Evolutionary conservation across 2,329 filamentous ascomycete genomes (phyloP), one percentile per base, ranked within the genome.

Genomic region (Juglanconis sp.): DNA sequence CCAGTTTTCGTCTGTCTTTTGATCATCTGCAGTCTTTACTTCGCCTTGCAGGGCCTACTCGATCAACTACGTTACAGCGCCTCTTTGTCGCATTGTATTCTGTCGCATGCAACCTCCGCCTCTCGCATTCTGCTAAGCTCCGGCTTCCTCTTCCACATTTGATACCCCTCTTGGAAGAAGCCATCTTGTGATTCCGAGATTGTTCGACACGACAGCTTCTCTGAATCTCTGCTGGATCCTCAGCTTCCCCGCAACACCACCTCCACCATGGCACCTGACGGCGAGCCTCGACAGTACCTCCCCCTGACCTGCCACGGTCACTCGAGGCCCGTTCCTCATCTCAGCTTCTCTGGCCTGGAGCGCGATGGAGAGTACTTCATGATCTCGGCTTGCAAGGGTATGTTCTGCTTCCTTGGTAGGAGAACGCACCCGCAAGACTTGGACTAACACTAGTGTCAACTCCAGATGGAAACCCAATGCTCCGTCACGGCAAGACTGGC

Each of bases 401-500:
- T 49, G 62, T 64, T 49, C 42, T 49, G 38, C 57, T 52, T 56
- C 48, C 47, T 55, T 30, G 32, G 7, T 15, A 11, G 10, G 9
- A 31, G 15, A 42, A 48, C 13, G 36, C 24, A 8, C 15, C 56
- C 38, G 53, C n/a, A n/a, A 36, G 53, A 15, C 24, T 31, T 30
- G 44, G 2, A 31, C 58, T 60, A n/a, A 60, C 53, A 30, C n/a
- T 32, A 4, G n/a, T 24, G 24, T 49, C 35, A 65, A 46, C 62
- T 61, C 58, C 74, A 93, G 95, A 99, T 80, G 94, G 94, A 71
- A 98, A 98, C 73, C 95, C 95, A 54, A 98, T 98, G 93, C 89
- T 99, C 68, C 91, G 95, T 66, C 92, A 98, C 77, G 95, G 95
- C 64, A 85, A 96, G 63, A 99, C 94, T 52, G 95, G 95, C 61